Percentiles rank a stretch among this genome's conserved stretches.
Evolutionary conservation across 2,329 filamentous ascomycete species (phyloP).

Genomic region (Trichoderma oligosporum): DNA sequence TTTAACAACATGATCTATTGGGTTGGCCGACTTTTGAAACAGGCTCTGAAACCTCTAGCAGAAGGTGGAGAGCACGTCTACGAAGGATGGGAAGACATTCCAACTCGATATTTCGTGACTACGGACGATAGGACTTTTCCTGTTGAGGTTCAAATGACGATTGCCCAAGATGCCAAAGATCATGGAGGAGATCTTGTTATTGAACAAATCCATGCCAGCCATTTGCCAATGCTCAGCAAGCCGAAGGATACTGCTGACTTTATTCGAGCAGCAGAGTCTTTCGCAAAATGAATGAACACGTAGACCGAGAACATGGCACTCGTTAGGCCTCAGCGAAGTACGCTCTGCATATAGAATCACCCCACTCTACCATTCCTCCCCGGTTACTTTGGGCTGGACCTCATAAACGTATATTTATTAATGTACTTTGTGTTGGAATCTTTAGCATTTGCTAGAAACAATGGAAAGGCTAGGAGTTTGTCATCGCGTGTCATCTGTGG

Average conservation of each 20-base stretch:
- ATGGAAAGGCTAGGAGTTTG: too few relatives aligned
- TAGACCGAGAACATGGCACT: too few relatives aligned
- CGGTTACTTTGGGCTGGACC: too few relatives aligned
- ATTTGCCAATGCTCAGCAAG: slow-evolving; percentile 48
- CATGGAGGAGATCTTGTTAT: slow-evolving; percentile 36
- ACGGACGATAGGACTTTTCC: slow-evolving; percentile 41
- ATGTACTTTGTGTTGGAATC: too few relatives aligned
- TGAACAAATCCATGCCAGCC: slow-evolving; percentile 42
- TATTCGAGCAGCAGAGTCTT: slow-evolving; percentile 30
- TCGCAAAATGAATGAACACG: slow-evolving; percentile 7
- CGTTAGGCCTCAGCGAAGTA: too few relatives aligned
- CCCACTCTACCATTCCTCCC: too few relatives aligned
- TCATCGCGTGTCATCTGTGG: too few relatives aligned
- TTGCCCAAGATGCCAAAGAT: slow-evolving; percentile 37
- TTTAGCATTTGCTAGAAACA: too few relatives aligned
- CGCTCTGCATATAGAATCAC: too few relatives aligned
- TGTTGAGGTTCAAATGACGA: slow-evolving; percentile 36
- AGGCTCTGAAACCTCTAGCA: slow-evolving; percentile 43
- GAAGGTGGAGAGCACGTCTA: slow-evolving; percentile 44
- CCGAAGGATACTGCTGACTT: slow-evolving; percentile 39
- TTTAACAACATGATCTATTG: slow-evolving; percentile 49
- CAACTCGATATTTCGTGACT: slow-evolving; percentile 45
- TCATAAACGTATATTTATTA: too few relatives aligned
- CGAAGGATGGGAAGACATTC: slow-evolving; percentile 46
- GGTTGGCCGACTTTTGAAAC: slow-evolving; percentile 38